A percentile compares a stretch with the other conserved stretches of the same genome.
Conservation (phyloP, 2,329 filamentous ascomycete species). For the Fusarium ramigenum region DNA sequence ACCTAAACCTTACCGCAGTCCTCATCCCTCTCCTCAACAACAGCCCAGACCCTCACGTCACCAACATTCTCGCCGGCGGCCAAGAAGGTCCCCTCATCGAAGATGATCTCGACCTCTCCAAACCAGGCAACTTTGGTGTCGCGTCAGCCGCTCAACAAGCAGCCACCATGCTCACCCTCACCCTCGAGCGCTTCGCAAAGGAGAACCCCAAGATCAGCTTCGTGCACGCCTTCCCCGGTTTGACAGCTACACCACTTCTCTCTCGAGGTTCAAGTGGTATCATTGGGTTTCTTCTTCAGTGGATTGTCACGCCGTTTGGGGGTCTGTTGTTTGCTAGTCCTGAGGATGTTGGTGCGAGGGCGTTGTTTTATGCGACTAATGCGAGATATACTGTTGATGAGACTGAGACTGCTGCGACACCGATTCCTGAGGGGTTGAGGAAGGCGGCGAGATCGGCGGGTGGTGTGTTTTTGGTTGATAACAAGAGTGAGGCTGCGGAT, state of each 20-base stretch:
- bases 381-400: slow-evolving; percentile 27
- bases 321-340: slow-evolving; percentile 19
- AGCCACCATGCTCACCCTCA: slow-evolving; percentile 59
- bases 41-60: slow-evolving; percentile 55
- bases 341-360: slow-evolving; percentile 34
- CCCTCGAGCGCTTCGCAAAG: slow-evolving; percentile 57
- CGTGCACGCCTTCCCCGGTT: slow-evolving; percentile 48
- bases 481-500: slow-evolving; percentile 23
- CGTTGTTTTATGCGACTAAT: slow-evolving; percentile 38
- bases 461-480: slow-evolving; percentile 24
- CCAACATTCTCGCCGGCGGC: slow-evolving; percentile 60
- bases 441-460: not conserved
- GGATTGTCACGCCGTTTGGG: slow-evolving; percentile 24
- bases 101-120: slow-evolving; percentile 56
- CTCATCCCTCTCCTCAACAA: slow-evolving; percentile 62
- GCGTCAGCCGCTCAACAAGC: slow-evolving; percentile 54
- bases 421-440: not conserved
- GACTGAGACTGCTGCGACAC: not conserved
- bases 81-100: slow-evolving; percentile 57
- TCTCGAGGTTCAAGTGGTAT: slow-evolving; percentile 37
- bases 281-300: slow-evolving; percentile 11
- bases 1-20: too few species aligned
- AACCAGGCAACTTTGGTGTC: slow-evolving; percentile 47
- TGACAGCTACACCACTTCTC: slow-evolving; percentile 36
- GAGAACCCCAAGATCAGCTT: slow-evolving; percentile 53